Conservation (phyloP, 78 protist species). For the Chrysochromulina parva region DNA sequence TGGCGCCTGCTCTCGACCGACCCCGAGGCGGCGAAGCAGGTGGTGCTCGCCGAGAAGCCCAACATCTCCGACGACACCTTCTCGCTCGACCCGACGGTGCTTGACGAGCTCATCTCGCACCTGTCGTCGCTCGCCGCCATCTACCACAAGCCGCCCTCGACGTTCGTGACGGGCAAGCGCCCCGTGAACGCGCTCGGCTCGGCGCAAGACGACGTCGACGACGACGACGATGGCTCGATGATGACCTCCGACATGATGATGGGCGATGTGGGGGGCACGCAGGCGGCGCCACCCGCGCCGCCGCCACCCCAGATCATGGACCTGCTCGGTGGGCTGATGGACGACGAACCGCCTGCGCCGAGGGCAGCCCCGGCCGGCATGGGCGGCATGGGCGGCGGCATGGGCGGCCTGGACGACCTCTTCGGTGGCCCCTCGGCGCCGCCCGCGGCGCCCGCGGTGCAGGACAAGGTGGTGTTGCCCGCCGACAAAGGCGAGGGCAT, state of each 20-base stretch:
- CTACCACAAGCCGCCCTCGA: constrained; percentile 91
- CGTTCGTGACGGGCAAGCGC: constrained; percentile 52
- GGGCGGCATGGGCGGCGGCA: neutral
- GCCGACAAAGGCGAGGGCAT: constrained; percentile 29
- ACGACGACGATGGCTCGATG: neutral
- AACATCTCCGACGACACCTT: constrained; percentile 84
- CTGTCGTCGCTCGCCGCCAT: constrained; percentile 92
- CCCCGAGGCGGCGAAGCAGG: constrained; percentile 92
- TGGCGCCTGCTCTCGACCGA: constrained; percentile 96
- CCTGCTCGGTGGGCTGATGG: neutral
- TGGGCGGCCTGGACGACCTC: constrained; percentile 18
- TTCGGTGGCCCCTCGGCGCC: neutral
- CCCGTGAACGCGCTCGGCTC: neutral
- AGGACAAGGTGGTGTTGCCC: neutral
- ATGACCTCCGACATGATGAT: neutral
- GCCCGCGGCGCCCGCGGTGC: neutral
- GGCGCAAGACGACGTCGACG: neutral
- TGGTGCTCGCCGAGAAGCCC: constrained; percentile 78
- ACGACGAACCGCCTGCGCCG: neutral
- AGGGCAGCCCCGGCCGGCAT: neutral
- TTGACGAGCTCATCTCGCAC: constrained; percentile 86
- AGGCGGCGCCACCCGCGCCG: constrained; percentile 15
- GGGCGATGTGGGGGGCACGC: neutral
- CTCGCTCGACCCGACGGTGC: constrained; percentile 72
- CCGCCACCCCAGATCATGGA: neutral